These are phyloP conservation scores for Solanum sitiens DNA, from an alignment of 257 asterid genomes.

Conservation along the genomic window DNA sequence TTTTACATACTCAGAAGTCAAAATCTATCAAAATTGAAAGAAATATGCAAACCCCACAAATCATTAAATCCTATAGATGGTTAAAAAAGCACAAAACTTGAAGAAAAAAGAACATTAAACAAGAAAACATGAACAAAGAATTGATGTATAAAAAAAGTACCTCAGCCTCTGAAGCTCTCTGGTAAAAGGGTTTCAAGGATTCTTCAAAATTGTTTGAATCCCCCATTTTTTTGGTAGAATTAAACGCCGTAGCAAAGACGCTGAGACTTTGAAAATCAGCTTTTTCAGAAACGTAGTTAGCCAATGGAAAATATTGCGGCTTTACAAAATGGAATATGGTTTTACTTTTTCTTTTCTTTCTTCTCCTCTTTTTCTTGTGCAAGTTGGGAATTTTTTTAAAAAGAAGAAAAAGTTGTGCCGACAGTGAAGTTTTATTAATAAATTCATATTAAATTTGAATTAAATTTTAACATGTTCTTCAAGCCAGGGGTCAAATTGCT, in stretches of 20 bases:
- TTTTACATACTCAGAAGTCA: background rate
- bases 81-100: background rate
- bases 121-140: background rate
- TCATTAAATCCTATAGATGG: background rate
- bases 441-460: too few relatives aligned
- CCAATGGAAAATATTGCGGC: background rate
- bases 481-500: too few relatives aligned
- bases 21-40: background rate
- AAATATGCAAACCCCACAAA: background rate
- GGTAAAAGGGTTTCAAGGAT: conserved; percentile 51
- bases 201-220: conserved; percentile 31
- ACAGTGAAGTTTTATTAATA: too few relatives aligned
- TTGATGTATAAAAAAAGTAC: conserved; percentile 4
- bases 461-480: too few relatives aligned
- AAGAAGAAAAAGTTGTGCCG: too few relatives aligned
- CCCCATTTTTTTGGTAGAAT: conserved; percentile 11
- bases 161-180: conserved; percentile 85
- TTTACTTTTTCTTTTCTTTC: background rate
- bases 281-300: background rate
- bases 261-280: background rate
- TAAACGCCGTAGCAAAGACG: background rate
- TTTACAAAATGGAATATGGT: background rate
- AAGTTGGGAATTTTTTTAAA: background rate
- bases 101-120: background rate
- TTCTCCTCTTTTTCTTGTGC: background rate